A percentile compares a stretch with the other conserved stretches of the same genome.
Evolutionary conservation across 2,329 filamentous ascomycete genomes (phyloP).

Genomic region (Davidsoniella eucalypti): DNA sequence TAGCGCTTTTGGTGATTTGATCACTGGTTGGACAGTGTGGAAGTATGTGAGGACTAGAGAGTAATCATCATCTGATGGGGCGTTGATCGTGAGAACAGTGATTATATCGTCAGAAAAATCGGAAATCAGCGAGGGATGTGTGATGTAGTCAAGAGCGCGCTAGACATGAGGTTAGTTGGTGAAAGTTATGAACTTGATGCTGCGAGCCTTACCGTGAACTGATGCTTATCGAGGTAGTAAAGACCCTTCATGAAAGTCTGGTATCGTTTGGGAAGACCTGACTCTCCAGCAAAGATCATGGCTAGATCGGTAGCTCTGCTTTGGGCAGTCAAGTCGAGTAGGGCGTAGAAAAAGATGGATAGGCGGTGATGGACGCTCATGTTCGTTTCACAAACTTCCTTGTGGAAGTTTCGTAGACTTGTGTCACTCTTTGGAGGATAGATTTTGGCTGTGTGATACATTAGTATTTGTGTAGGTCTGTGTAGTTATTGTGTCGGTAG

Average conservation of each 20-base stretch:
- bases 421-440: constrained; percentile 61
- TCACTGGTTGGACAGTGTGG: constrained; percentile 54
- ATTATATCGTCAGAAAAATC: constrained; percentile 77
- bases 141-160: constrained; percentile 57
- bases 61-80: constrained; percentile 44
- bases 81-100: constrained; percentile 45
- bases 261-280: constrained; percentile 58
- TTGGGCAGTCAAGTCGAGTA: constrained; percentile 51
- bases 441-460: constrained; percentile 32
- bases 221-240: constrained; percentile 60
- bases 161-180: constrained; percentile 17
- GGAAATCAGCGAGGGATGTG: constrained; percentile 61
- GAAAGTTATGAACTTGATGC: neutral
- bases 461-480: neutral
- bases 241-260: constrained; percentile 67
- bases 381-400: constrained; percentile 46
- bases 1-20: constrained; percentile 46
- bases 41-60: constrained; percentile 62
- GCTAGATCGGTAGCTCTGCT: constrained; percentile 29
- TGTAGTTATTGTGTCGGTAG: neutral
- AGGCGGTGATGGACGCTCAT: constrained; percentile 63
- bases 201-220: constrained; percentile 39
- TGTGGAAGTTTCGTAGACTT: constrained; percentile 52
- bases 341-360: constrained; percentile 67
- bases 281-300: constrained; percentile 40